Conservation (phyloP, 768 basidiomycete species). For the Lentinula sp. region DNA sequence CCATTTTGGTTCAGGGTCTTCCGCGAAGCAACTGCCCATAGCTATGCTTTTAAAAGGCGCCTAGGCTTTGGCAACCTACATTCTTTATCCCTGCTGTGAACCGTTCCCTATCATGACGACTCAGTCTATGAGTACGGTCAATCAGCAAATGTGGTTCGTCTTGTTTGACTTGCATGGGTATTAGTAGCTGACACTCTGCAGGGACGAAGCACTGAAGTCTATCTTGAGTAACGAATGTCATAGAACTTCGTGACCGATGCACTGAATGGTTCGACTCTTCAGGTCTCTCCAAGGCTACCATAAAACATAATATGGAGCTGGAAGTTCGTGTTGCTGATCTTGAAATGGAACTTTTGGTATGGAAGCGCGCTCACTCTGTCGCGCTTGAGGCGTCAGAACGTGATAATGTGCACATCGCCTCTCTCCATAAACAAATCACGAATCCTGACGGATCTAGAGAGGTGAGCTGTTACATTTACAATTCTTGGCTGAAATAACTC, state of each 20-base stretch:
- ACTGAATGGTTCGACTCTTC: conserved; percentile 7
- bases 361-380: conserved; percentile 66
- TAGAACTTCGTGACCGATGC: background rate
- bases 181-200: conserved; percentile 19
- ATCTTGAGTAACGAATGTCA: conserved; percentile 41
- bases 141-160: conserved; percentile 58
- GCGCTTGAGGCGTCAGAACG: conserved; percentile 58
- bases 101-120: conserved; percentile 41
- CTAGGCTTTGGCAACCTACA: conserved; percentile 10
- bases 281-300: conserved; percentile 62
- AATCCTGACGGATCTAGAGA: conserved; percentile 49
- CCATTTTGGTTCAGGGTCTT: conserved; percentile 38
- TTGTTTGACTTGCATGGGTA: background rate
- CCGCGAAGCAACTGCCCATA: conserved; percentile 50
- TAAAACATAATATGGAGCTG: conserved; percentile 58
- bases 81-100: conserved; percentile 22
- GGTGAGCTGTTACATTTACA: conserved; percentile 2
- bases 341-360: conserved; percentile 61
- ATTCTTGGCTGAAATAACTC: background rate
- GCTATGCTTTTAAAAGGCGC: conserved; percentile 29
- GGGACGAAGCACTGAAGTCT: conserved; percentile 63
- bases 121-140: conserved; percentile 52
- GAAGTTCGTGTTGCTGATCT: conserved; percentile 62
- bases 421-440: conserved; percentile 60
- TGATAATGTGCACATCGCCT: conserved; percentile 61